These are phyloP conservation scores for Fusarium sp. DNA, from an alignment of 2,329 filamentous ascomycete genomes.

Conservation along the genomic window DNA sequence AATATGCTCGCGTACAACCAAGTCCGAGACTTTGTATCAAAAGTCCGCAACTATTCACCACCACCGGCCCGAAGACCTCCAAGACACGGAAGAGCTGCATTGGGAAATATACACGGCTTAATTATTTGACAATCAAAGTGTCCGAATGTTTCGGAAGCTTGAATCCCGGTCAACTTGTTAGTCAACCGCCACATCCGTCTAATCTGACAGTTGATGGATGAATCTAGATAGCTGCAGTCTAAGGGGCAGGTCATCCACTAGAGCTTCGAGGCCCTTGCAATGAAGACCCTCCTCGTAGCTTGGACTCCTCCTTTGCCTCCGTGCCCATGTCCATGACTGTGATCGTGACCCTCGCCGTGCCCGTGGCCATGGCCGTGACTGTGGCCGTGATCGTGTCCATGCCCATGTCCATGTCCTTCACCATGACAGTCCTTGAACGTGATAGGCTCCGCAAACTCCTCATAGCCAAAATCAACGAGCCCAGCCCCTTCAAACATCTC, in stretches of 20 bases:
- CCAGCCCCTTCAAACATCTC: slow-evolving; percentile 73
- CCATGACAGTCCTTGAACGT: slow-evolving; percentile 48
- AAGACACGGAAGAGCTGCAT: not conserved
- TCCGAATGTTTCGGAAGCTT: not conserved
- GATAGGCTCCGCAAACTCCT: slow-evolving; percentile 62
- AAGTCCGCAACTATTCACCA: not conserved
- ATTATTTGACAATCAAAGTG: not conserved
- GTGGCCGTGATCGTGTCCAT: slow-evolving; percentile 11
- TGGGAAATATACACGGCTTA: not conserved
- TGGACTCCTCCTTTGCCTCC: not conserved
- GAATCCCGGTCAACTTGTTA: not conserved
- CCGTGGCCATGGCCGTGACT: slow-evolving; percentile 8
- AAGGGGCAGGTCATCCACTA: not conserved
- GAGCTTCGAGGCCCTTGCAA: slow-evolving; percentile 61
- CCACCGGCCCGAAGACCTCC: not conserved
- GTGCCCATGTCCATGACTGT: slow-evolving; percentile 4
- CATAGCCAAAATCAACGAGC: slow-evolving; percentile 66
- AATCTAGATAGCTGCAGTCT: not conserved
- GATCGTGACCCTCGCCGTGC: not conserved
- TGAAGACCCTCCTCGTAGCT: slow-evolving; percentile 47
- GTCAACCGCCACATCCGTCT: not conserved
- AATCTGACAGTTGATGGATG: not conserved
- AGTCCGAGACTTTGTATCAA: not conserved
- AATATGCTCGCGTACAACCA: not conserved
- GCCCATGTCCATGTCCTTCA: slow-evolving; percentile 9